Base-by-base conservation (phyloP, 768 basidiomycete genomes). In the Panaeolus cyanescens region DNA sequence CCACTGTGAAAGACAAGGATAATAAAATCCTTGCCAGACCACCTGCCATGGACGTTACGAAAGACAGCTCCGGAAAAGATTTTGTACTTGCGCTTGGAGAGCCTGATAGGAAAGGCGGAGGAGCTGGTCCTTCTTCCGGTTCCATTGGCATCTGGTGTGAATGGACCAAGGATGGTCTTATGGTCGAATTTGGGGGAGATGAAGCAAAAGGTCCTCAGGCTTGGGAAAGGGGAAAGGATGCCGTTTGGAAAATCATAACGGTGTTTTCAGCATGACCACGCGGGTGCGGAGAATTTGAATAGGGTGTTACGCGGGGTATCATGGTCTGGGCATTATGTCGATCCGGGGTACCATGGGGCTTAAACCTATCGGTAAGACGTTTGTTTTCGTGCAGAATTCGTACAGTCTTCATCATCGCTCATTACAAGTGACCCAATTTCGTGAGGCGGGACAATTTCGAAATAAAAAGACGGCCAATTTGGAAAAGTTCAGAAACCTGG, bases 71-170 rank as follows among this genome's bases (percentile, higher is more conserved):
- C 10, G 96, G 94, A 2, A 88, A 89, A 68, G 87, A 93, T 0
- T 87, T 99, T 62, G 91, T 97, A 8, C 67, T 74, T 28, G 71
- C 73, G 45, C 71, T 97, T 45, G 95, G 95, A 9, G 96, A 98
- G 74, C 96, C 96, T 6, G 85, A 85, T 68, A 82, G 92, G 62
- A 99, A 97, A 72, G 96, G 96, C 6, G 95, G 95, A 20, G 95
- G 96, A 1, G 79, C 86, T 8, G 93, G 93, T 0, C 92, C 93
- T 12, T 90, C 89, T 20, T 85, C 87, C 2, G 91, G 92, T 36
- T 93, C 90, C 32, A 91, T 96, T 65, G 89, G 89, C 30, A 93
- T 96, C 65, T 97, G 94, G 93, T 91, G 94, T 65, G 94, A 97
- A 74, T 97, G 95, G 95, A 81, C 86, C 28, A 83, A 78, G 66